phyloP scores from a whole-genome alignment of 78 protist species.

The Ministeria vibrans region DNA sequence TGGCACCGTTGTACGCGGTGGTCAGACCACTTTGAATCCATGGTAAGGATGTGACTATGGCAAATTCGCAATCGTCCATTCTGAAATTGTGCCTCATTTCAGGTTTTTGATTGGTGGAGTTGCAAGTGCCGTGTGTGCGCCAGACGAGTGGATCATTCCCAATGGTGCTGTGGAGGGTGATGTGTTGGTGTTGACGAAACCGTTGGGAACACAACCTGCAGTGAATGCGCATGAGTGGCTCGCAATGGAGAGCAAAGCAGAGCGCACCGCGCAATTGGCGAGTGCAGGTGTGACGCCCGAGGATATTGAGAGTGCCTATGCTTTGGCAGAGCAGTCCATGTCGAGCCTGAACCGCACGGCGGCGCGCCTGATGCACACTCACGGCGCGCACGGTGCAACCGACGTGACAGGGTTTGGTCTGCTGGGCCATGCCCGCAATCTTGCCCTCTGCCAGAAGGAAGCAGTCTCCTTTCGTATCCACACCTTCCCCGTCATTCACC shows the following conservation, averaged over 20 bases:
- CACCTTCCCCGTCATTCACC: slow-evolving; percentile 23
- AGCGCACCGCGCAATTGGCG: slow-evolving; percentile 8
- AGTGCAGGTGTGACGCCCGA: slow-evolving; percentile 6
- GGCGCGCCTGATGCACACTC: slow-evolving; percentile 59
- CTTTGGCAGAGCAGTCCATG: slow-evolving; percentile 53
- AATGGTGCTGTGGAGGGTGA: slow-evolving; percentile 59
- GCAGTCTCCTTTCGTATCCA: slow-evolving; percentile 37
- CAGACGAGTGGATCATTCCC: slow-evolving; percentile 60
- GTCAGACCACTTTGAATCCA: slow-evolving; percentile 71
- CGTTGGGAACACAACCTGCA: slow-evolving; percentile 78
- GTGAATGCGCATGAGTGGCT: slow-evolving; percentile 82
- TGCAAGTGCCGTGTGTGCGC: slow-evolving; percentile 50
- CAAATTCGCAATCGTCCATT: no score
- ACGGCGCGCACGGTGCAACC: slow-evolving; percentile 74
- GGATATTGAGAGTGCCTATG: slow-evolving; percentile 30
- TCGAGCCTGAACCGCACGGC: slow-evolving; percentile 46
- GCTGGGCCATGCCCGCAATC: slow-evolving; percentile 65
- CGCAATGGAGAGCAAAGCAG: not conserved
- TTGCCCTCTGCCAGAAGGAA: slow-evolving; percentile 43
- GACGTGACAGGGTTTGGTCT: slow-evolving; percentile 88
- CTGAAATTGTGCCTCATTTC: no score
- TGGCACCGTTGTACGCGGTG: slow-evolving; percentile 60
- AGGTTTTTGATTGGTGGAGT: slow-evolving; percentile 89
- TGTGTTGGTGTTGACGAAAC: slow-evolving; percentile 82
- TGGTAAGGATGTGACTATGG: slow-evolving; percentile 45